Base-by-base conservation (phyloP, 441 rosid genomes). In the Populus trichocarpa region DNA sequence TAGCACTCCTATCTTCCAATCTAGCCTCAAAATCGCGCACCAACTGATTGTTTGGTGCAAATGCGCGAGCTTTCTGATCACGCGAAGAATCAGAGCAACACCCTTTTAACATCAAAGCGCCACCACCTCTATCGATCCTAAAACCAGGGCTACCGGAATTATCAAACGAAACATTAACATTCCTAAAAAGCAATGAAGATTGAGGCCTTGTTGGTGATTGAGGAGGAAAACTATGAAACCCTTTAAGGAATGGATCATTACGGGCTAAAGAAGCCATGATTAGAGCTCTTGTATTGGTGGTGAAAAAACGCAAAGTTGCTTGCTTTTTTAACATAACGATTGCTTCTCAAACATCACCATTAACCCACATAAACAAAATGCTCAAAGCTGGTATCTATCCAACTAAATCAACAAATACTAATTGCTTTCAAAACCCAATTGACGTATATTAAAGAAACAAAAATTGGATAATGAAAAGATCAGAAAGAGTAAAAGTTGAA, bases 281-380 rank as follows among this genome's bases (percentile, higher is more conserved):
- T 67, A 70, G 71, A 76, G 79, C 46, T 71, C 57, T 53, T 40
- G 14, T 38, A 42, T 35, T 22, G 61, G 50, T 8, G 40, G 53
- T 25, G 64, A 77, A 80, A 18, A 72, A 77, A 75, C 75, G 83
- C 38, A 79, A 73, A 35, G 79, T 82, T 75, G 65, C 71, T 67
- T 76, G 88, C 82, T 79, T 87, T 82, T 73, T 90, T 77, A 88
- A 90, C 93, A 91, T 86, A 83, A 82, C 90, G 83, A 78, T 67
- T 36, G 42, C 33, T 67, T 38, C 76, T 87, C 75, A 81, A 86
- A 87, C 88, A 78, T 86, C 89, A 84, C 82, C 83, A 80, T 70
- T 22, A 76, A 83, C 67, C 69, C 66, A 13, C 53, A 69, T 16
- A 35, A 65, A 40, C 11, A 40, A 74, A 68, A 65, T 8, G 25